These are phyloP conservation scores for Oryza meridionalis DNA, from an alignment of 176 grass and related monocot species.

Conservation along the genomic window DNA sequence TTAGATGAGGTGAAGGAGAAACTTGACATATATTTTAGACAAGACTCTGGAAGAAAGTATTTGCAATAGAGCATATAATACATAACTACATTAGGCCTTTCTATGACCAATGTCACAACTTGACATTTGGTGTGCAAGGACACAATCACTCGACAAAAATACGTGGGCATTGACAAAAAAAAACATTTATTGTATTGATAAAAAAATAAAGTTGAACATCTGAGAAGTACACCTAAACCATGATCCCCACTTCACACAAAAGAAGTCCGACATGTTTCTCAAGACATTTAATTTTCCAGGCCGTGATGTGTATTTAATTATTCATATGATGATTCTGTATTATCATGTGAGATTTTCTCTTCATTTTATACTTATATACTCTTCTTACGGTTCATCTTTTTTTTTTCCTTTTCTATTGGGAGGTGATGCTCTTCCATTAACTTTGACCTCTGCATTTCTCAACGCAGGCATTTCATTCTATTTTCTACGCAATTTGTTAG, in stretches of 20 bases:
- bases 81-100: too few species aligned
- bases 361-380: background rate
- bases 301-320: background rate
- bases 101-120: too few species aligned
- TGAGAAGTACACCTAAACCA: background rate
- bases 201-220: background rate
- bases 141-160: background rate
- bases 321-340: background rate
- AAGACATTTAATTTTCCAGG: background rate
- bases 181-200: background rate
- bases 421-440: conserved; percentile 29
- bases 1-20: background rate
- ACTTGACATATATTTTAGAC: background rate
- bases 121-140: background rate
- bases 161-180: background rate
- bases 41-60: background rate
- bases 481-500: background rate
- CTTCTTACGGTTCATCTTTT: background rate
- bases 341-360: background rate
- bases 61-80: background rate
- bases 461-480: background rate
- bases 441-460: conserved; percentile 29
- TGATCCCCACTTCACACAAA: background rate
- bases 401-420: background rate
- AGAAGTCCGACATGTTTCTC: background rate